Conservation (phyloP, 805 yeast species). For the Cyberlindnera americana region DNA sequence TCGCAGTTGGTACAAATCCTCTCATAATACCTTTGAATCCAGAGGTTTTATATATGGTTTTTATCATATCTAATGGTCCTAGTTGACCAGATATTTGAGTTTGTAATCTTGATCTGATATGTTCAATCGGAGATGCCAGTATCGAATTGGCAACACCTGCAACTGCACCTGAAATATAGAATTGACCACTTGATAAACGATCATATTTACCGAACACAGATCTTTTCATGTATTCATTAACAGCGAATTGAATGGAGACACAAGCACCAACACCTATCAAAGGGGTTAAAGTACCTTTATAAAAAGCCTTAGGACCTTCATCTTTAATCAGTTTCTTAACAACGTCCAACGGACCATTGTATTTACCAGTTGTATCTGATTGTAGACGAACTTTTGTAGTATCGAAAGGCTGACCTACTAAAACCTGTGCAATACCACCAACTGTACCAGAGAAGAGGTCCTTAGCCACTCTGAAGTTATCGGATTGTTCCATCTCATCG, state of each 20-base stretch:
- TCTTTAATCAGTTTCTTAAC: constrained; percentile 63
- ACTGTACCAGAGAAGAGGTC: constrained; percentile 70
- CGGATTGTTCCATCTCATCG: constrained; percentile 14
- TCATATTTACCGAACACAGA: constrained; percentile 43
- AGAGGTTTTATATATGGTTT: constrained; percentile 47
- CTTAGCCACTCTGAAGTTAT: constrained; percentile 23
- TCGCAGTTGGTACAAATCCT: constrained; percentile 78
- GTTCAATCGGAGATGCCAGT: constrained; percentile 92
- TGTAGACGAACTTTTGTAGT: constrained; percentile 83
- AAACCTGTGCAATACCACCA: constrained; percentile 95
- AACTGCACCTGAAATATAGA: constrained; percentile 79
- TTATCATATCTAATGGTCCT: constrained; percentile 74
- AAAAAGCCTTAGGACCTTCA: constrained; percentile 85
- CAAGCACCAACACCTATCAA: constrained; percentile 96
- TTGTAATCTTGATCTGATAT: constrained; percentile 88
- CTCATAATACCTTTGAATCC: constrained; percentile 67
- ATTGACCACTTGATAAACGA: constrained; percentile 57
- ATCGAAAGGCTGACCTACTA: constrained; percentile 95
- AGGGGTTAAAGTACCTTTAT: constrained; percentile 93
- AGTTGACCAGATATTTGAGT: constrained; percentile 67
- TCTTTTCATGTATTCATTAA: constrained; percentile 91
- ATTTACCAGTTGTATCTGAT: constrained; percentile 75
- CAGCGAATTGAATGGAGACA: constrained; percentile 94
- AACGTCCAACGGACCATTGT: constrained; percentile 73
- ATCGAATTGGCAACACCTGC: constrained; percentile 91